Evolutionary conservation across 805 yeast genomes (phyloP), one percentile per base, ranked within the genome.

Genomic region (Starmerella bombi): DNA sequence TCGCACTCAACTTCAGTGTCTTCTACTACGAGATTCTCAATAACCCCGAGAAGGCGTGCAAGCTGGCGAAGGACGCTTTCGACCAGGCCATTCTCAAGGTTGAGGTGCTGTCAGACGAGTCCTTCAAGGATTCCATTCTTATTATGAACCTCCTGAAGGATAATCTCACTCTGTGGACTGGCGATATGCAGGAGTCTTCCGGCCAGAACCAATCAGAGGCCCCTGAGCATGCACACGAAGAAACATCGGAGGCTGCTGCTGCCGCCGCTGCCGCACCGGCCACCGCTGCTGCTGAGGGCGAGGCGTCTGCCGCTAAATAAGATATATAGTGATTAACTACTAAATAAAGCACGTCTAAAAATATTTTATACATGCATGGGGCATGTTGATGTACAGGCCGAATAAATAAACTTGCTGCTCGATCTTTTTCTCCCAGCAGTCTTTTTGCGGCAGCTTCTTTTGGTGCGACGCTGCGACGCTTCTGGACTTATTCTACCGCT

Each of bases 71-170:
- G 69, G 96, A 88, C 70, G 98, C 98, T 32, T 91, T 91, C 57
- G 98, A 91, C 66, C 98, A 91, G 63, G 98, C 98, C 53, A 93
- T 91, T 62, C 95, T 97, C 52, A 97, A 91, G 71, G 77, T 91
- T 64, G 98, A 91, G 70, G 86, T 96, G 52, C 75, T 91, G 60
- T 81, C 94, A 35, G 98, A 91, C 71, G 98, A 91, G 71, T 81
- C 94, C 54, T 91, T 91, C 78, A 91, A 91, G 70, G 98, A 91
- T 67, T 85, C 96, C 50, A 91, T 97, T 53, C 77, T 91, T 65
- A 91, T 91, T 62, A 91, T 91, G 98, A 97, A 91, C 77, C 77
- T 91, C 64, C 78, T 91, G 65, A 83, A 96, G 98, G 69, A 60
- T 41, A 59, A 59, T 54, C 53, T 59, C 36, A 59, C 63, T 19